Percentiles rank a stretch among this genome's conserved stretches.
Evolutionary conservation across 2,329 filamentous ascomycete genomes (phyloP).

Genomic region (Penicillium brasilianum): DNA sequence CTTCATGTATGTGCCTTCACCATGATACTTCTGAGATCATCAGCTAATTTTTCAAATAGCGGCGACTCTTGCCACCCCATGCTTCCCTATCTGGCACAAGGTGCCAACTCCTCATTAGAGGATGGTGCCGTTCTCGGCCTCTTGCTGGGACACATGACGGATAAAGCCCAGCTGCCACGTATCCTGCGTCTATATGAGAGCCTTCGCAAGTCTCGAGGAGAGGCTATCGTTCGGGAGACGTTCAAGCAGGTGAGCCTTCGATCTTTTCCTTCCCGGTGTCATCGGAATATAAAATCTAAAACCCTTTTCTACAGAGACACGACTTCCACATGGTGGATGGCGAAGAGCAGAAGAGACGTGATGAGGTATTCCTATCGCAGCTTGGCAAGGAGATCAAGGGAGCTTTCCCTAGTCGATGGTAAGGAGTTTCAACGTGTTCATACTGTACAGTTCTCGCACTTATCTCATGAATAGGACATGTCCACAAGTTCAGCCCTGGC

Average conservation of each 20-base stretch:
- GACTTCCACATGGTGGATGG: conserved; percentile 62
- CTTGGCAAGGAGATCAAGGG: conserved; percentile 58
- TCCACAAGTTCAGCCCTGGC: conserved; percentile 65
- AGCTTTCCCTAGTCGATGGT: conserved; percentile 67
- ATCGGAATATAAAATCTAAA: neutral
- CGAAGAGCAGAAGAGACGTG: conserved; percentile 62
- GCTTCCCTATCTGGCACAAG: conserved; percentile 68
- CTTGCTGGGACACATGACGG: conserved; percentile 58
- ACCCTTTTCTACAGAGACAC: conserved; percentile 36
- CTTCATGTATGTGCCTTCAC: conserved; percentile 38
- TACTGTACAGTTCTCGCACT: neutral
- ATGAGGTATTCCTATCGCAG: conserved; percentile 62
- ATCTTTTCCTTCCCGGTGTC: neutral
- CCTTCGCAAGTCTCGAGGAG: conserved; percentile 55
- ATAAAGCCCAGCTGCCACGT: conserved; percentile 49
- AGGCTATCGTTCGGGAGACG: conserved; percentile 65
- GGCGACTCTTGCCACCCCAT: conserved; percentile 70
- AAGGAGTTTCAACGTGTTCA: conserved; percentile 5
- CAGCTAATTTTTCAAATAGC: conserved; percentile 18
- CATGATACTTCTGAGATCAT: neutral
- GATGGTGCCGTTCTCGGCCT: conserved; percentile 69
- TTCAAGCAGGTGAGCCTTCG: conserved; percentile 53
- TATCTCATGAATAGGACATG: conserved; percentile 53
- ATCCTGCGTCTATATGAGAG: conserved; percentile 53
- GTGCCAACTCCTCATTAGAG: conserved; percentile 70